phyloP scores from a whole-genome alignment of 805 yeast species.

The Schizosaccharomyces osmophilus region DNA sequence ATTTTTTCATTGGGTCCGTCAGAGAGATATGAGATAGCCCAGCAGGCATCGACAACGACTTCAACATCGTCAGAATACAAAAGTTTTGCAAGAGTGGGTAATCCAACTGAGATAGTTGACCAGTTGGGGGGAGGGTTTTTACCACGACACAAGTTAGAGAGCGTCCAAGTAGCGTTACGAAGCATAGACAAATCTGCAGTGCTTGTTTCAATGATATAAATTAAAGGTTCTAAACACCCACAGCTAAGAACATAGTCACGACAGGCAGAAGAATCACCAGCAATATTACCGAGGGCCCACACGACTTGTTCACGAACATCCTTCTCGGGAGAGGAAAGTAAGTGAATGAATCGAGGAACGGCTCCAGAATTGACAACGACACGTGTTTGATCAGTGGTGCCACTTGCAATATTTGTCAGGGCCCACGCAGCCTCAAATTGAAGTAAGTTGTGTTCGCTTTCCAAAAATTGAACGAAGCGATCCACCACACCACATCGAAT shows the following conservation, averaged over 20 bases:
- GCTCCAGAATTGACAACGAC: conserved; percentile 85
- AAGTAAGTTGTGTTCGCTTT: conserved; percentile 48
- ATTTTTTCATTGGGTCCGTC: conserved; percentile 86
- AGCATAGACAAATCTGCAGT: conserved; percentile 51
- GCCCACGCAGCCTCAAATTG: conserved; percentile 98
- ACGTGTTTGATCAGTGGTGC: conserved; percentile 67
- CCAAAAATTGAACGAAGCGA: conserved; percentile 65
- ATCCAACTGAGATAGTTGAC: conserved; percentile 59
- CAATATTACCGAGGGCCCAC: conserved; percentile 97
- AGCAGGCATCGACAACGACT: conserved; percentile 88
- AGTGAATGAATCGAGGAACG: conserved; percentile 67
- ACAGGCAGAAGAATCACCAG: conserved; percentile 80
- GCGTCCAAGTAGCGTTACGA: conserved; percentile 95
- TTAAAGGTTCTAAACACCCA: conserved; percentile 73
- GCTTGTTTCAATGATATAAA: conserved; percentile 50
- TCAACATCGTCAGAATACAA: conserved; percentile 80
- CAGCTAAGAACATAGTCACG: conserved; percentile 72
- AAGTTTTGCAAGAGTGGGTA: conserved; percentile 77
- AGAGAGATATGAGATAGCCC: conserved; percentile 89
- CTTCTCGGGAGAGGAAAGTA: conserved; percentile 53
- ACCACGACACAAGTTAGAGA: conserved; percentile 89
- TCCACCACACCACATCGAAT: conserved; percentile 88
- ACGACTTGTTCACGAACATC: conserved; percentile 97
- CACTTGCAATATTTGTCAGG: conserved; percentile 92
- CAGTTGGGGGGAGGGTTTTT: conserved; percentile 92